Evolutionary conservation across 495 filamentous ascomycete species (phyloP), one percentile per base, ranked within the genome.

Genomic region (Cairneyella variabilis): DNA sequence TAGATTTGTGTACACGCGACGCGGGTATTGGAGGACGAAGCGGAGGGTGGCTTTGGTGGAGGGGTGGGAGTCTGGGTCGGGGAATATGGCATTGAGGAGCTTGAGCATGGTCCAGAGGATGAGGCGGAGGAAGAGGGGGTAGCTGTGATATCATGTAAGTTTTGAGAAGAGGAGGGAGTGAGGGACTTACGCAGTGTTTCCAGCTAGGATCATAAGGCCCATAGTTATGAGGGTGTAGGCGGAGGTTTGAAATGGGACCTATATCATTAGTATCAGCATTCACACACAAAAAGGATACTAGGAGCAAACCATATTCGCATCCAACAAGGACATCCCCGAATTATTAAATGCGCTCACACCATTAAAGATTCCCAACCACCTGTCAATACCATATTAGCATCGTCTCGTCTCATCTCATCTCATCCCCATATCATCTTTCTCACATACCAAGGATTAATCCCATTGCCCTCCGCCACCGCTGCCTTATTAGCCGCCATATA

Each of bases 261-360:
- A 41, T 3, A 22, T 51, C 20, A 26, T 58, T 34, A 60, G 48
- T 42, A 52, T 17, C 9, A 50, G 34, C 8, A 32, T n/a, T n/a
- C n/a, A n/a, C n/a, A n/a, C n/a, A n/a, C 16, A 5, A 47, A 25
- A 38, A 9, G 21, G 3, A 32, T 17, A 47, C 2, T 48, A 37
- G 21, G 11, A 20, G 17, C 26, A 41, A 53, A 70, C 77, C 84
- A 95, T 90, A 57, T 95, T 95, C 17, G 78, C 73, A 66, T 95
- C 90, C 37, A 96, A 66, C 27, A 96, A 78, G 17, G 81, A 82
- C 90, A 96, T 91, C 18, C 90, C 90, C 18, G 79, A 85, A 63
- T 95, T 96, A 58, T 88, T 91, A 67, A 96, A 96, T 2, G 88
- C 90, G 44, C 84, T 89, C 14, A 82, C 73, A 34, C 78, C 77